Conservation (phyloP, 169 alveolate species). For the Eimeria falciformis region DNA sequence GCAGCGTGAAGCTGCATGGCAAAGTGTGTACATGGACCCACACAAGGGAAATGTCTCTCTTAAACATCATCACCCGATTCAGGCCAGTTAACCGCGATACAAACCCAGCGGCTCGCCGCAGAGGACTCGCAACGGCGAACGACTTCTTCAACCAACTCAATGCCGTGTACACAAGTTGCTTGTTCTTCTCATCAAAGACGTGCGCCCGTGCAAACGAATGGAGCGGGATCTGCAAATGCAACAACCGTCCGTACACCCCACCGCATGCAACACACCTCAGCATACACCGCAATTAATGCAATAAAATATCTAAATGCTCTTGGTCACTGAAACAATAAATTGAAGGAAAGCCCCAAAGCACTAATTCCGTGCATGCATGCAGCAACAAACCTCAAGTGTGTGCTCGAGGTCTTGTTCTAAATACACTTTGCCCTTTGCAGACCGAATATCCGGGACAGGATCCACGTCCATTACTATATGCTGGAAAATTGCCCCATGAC, state of each 20-base stretch:
- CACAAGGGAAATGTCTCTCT: not conserved
- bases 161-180: not conserved
- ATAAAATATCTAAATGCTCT: too few relatives aligned
- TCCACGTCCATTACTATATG: conserved; percentile 41
- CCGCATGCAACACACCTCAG: too few relatives aligned
- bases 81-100: not conserved
- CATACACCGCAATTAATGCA: too few relatives aligned
- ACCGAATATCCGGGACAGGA: conserved; percentile 40
- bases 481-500: conserved; percentile 39
- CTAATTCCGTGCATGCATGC: not conserved
- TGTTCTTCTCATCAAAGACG: not conserved
- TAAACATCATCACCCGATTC: not conserved
- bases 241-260: not conserved
- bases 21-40: conserved; percentile 62
- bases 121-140: not conserved
- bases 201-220: conserved; percentile 40
- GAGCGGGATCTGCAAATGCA: conserved; percentile 26
- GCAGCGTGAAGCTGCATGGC: conserved; percentile 58
- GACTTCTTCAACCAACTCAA: conserved; percentile 5
- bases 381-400: not conserved
- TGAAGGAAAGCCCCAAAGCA: not conserved
- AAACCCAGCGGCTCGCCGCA: not conserved
- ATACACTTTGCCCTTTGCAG: conserved; percentile 22
- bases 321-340: too few relatives aligned
- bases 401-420: conserved; percentile 17